Percentiles rank a stretch among this genome's conserved stretches.
Evolutionary conservation across 2,329 filamentous ascomycete species (phyloP).

Genomic region (Curvularia eragrostidis): DNA sequence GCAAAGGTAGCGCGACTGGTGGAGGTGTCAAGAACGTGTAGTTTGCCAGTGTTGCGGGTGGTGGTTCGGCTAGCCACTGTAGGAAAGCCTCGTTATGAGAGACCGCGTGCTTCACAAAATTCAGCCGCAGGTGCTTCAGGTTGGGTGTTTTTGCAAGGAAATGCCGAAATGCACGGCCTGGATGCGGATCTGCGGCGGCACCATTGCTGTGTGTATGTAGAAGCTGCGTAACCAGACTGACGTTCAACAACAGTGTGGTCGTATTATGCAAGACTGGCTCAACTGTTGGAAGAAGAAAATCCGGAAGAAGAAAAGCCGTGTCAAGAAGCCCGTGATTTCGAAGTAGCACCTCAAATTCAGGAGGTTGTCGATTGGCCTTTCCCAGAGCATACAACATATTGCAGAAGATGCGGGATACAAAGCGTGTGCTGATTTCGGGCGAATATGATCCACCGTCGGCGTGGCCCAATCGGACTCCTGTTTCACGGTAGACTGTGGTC

Average conservation of each 20-base stretch:
- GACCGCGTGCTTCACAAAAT: constrained; percentile 48
- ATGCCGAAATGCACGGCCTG: constrained; percentile 31
- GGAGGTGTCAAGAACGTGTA: constrained; percentile 11
- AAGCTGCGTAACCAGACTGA: constrained; percentile 21
- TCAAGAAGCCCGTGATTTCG: constrained; percentile 45
- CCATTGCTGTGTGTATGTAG: constrained; percentile 27
- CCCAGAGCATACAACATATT: constrained; percentile 32
- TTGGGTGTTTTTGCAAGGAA: constrained; percentile 55
- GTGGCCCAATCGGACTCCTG: constrained; percentile 35
- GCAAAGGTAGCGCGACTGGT: constrained; percentile 20
- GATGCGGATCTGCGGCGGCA: not conserved
- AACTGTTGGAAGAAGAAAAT: constrained; percentile 48
- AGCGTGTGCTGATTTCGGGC: constrained; percentile 14
- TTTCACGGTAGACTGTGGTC: constrained; percentile 49
- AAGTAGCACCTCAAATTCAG: constrained; percentile 59
- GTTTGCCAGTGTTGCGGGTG: not conserved
- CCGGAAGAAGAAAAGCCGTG: constrained; percentile 57
- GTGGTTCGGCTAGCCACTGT: constrained; percentile 42
- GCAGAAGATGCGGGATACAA: constrained; percentile 27
- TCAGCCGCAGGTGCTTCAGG: constrained; percentile 62
- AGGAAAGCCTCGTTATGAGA: constrained; percentile 45
- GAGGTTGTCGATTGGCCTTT: constrained; percentile 46
- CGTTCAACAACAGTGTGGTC: constrained; percentile 55
- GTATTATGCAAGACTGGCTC: constrained; percentile 55
- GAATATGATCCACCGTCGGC: constrained; percentile 13